Evolutionary conservation across 495 filamentous ascomycete species (phyloP), one percentile per base, ranked within the genome.

Genomic region (Hyaloscypha hepaticicola): DNA sequence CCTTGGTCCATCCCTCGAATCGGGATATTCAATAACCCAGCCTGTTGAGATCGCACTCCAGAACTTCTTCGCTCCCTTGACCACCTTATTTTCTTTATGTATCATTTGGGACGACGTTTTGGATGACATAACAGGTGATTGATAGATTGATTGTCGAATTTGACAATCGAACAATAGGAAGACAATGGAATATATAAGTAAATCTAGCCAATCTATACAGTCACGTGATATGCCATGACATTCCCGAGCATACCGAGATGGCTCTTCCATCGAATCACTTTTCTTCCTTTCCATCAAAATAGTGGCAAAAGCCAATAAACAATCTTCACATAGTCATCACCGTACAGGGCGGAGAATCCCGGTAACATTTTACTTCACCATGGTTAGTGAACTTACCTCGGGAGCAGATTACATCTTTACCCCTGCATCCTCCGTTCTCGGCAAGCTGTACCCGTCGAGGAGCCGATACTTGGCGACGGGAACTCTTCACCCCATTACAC

Each of bases 1-100:
- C 5, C 24, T 12, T 24, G 64, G 64, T 31, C 50, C 57, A 55
- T 55, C 48, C 7, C 31, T 22, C 22, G 16, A 9, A 38, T 24
- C 16, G n/a, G 64, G 64, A 31, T 66, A 66, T 56, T 66, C 64
- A 21, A 61, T 26, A 1, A 66, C 64, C 64, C 64, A 66, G 26
- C 64, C 64, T 4, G 64, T 55, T 11, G 64, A 66, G 14, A 66
- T 56, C 0, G 64, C 29, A 3, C 14, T 38, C 64, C 64, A 66
- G 49, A 60, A 61, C 19, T 60, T 61, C 29, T 66, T 66, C 50
- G 25, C 21, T 4, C 38, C 38, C 38, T 45, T 45, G 1, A 16
- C 14, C 38, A 45, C 38, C 6, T 45, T 45, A 3, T 45, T 45
- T 0, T 45, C 11, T 45, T 45, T 45, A 16, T 45, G 38, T 16